These are phyloP conservation scores for Deinandra increscens DNA, from an alignment of 129 eudicot genomes.

Conservation along the genomic window DNA sequence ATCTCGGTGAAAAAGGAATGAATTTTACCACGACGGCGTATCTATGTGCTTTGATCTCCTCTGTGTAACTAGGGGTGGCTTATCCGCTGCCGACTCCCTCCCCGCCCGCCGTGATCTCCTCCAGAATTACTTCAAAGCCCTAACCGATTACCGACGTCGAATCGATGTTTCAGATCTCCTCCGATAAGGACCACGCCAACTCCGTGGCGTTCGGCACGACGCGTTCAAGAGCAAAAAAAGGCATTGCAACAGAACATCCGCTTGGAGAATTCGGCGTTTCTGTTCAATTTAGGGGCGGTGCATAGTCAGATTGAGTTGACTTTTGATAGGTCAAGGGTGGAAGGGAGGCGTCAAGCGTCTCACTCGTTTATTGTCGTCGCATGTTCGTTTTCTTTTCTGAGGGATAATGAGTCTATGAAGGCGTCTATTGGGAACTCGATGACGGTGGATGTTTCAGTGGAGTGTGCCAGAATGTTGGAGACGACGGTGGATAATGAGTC, in stretches of 20 bases:
- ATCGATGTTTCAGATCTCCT: slow-evolving; percentile 83
- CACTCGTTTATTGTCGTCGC: slow-evolving; percentile 89
- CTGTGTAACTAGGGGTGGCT: no score
- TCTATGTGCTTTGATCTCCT: no score
- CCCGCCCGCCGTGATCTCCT: slow-evolving; percentile 76
- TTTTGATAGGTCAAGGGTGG: slow-evolving; percentile 67
- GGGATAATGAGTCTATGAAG: slow-evolving; percentile 76
- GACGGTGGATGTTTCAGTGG: slow-evolving; percentile 78
- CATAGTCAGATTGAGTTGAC: slow-evolving; percentile 79
- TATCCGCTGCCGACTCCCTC: slow-evolving; percentile 50
- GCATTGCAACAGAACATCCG: slow-evolving; percentile 80
- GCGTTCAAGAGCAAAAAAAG: slow-evolving; percentile 71
- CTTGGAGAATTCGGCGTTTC: slow-evolving; percentile 82
- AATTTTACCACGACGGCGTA: no score
- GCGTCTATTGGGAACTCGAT: slow-evolving; percentile 70
- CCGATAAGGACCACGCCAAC: slow-evolving; percentile 78
- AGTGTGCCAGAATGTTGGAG: slow-evolving; percentile 97
- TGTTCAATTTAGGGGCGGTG: slow-evolving; percentile 93
- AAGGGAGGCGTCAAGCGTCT: slow-evolving; percentile 78
- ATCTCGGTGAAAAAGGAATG: neutral
- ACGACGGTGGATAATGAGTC: no score
- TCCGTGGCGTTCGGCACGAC: slow-evolving; percentile 80
- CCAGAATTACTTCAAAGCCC: slow-evolving; percentile 69
- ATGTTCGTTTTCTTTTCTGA: slow-evolving; percentile 78
- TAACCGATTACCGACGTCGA: slow-evolving; percentile 72